Evolutionary conservation across 345 rosid genomes (phyloP).

Genomic region (Populus tremula): DNA sequence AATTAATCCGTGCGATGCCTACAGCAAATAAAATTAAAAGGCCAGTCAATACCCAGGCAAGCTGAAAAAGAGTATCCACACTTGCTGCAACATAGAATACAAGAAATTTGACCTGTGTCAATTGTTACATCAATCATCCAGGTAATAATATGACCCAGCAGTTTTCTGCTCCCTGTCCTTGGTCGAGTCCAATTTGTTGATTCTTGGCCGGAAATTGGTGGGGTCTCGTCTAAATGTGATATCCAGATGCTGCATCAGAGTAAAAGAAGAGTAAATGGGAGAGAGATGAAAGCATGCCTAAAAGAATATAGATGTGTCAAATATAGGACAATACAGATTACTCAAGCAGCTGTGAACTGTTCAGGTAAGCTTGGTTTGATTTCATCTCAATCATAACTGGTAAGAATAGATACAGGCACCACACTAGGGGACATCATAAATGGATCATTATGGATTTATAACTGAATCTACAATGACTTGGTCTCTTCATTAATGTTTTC

Average conservation of each 20-base stretch:
- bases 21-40: neutral
- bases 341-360: neutral
- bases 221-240: constrained; percentile 96
- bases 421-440: neutral
- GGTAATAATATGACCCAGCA: constrained; percentile 90
- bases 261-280: neutral
- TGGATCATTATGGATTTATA: neutral
- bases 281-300: neutral
- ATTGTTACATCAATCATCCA: constrained; percentile 54
- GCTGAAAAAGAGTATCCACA: neutral
- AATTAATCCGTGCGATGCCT: neutral
- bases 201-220: constrained; percentile 87
- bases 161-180: constrained; percentile 96
- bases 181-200: constrained; percentile 88
- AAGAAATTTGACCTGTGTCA: neutral
- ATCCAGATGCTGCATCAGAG: constrained; percentile 70
- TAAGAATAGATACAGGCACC: neutral
- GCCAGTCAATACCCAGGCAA: neutral
- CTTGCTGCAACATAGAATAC: neutral
- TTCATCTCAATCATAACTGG: neutral
- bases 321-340: neutral
- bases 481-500: neutral
- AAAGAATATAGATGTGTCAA: neutral
- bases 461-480: neutral
- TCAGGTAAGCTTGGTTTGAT: neutral